These are phyloP conservation scores for Coprinopsis strossmayeri DNA, from an alignment of 768 basidiomycete genomes.

Conservation along the genomic window DNA sequence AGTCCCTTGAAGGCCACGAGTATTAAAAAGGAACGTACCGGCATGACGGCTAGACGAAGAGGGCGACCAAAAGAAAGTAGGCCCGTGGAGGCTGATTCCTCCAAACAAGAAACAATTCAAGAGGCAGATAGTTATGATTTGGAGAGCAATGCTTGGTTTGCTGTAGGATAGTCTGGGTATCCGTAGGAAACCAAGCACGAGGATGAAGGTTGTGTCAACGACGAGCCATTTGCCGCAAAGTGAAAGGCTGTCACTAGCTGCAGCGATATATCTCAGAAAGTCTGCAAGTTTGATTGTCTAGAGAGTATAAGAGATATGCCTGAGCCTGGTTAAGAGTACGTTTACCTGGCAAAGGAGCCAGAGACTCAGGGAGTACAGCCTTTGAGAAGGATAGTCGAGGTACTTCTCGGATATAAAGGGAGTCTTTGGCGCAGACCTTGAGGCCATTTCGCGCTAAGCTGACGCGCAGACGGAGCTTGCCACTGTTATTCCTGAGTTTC, in stretches of 20 bases:
- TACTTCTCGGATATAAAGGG: slow-evolving; percentile 70
- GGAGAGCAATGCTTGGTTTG: slow-evolving; percentile 54
- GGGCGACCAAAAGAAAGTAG: slow-evolving; percentile 19
- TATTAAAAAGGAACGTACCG: slow-evolving; percentile 7
- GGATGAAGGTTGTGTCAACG: slow-evolving; percentile 57
- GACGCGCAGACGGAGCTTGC: neutral
- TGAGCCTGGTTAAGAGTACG: neutral
- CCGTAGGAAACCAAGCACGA: slow-evolving; percentile 52
- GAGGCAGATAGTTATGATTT: slow-evolving; percentile 55
- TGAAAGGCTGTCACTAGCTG: slow-evolving; percentile 33
- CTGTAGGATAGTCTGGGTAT: slow-evolving; percentile 71
- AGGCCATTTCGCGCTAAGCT: slow-evolving; percentile 3
- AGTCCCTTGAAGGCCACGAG: slow-evolving; percentile 19
- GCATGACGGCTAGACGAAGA: slow-evolving; percentile 16
- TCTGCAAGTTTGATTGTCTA: slow-evolving; percentile 78
- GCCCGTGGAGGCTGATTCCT: slow-evolving; percentile 51
- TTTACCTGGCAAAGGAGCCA: slow-evolving; percentile 70
- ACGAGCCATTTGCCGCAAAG: slow-evolving; percentile 67
- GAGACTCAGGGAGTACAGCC: slow-evolving; percentile 71
- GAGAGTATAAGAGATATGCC: slow-evolving; percentile 6
- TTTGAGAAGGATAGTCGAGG: slow-evolving; percentile 71
- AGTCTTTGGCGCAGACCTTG: slow-evolving; percentile 5
- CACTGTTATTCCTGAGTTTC: neutral
- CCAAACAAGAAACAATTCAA: slow-evolving; percentile 69
- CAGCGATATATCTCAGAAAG: slow-evolving; percentile 49